Evolutionary conservation across 257 asterid genomes (phyloP).

Genomic region (Lithospermum erythrorhizon): DNA sequence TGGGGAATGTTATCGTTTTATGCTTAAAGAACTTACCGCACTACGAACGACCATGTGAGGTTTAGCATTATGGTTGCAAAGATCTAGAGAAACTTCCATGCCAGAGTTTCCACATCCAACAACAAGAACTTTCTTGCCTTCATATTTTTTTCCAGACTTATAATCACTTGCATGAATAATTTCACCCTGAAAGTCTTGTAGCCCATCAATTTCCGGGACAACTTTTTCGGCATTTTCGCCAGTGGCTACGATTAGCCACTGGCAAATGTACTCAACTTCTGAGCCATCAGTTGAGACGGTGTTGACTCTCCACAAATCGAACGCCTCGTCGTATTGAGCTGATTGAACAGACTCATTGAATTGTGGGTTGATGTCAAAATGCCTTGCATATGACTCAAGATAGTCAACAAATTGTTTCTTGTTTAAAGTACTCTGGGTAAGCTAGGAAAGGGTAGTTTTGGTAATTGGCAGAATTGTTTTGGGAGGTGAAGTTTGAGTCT

Average conservation of each 20-base stretch:
- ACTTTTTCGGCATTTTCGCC: slow-evolving; percentile 77
- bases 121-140: slow-evolving; percentile 71
- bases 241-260: slow-evolving; percentile 78
- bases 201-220: slow-evolving; percentile 66
- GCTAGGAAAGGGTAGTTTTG: slow-evolving; percentile 61
- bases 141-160: slow-evolving; percentile 52
- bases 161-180: slow-evolving; percentile 71
- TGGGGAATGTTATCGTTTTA: no score
- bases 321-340: slow-evolving; percentile 64
- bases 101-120: slow-evolving; percentile 92
- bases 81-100: slow-evolving; percentile 97
- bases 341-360: slow-evolving; percentile 61
- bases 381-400: slow-evolving; percentile 48
- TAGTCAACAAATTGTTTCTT: slow-evolving; percentile 62
- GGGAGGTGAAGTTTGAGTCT: slow-evolving; percentile 83
- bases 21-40: slow-evolving; percentile 39
- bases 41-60: slow-evolving; percentile 78
- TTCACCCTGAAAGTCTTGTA: slow-evolving; percentile 52
- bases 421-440: slow-evolving; percentile 67
- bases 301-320: slow-evolving; percentile 56
- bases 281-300: slow-evolving; percentile 24
- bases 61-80: slow-evolving; percentile 63
- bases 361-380: slow-evolving; percentile 49
- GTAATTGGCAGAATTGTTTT: slow-evolving; percentile 67
- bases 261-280: slow-evolving; percentile 77